These are phyloP conservation scores for Annulohypoxylon maeteangense DNA, from an alignment of 495 filamentous ascomycete species.

Conservation along the genomic window DNA sequence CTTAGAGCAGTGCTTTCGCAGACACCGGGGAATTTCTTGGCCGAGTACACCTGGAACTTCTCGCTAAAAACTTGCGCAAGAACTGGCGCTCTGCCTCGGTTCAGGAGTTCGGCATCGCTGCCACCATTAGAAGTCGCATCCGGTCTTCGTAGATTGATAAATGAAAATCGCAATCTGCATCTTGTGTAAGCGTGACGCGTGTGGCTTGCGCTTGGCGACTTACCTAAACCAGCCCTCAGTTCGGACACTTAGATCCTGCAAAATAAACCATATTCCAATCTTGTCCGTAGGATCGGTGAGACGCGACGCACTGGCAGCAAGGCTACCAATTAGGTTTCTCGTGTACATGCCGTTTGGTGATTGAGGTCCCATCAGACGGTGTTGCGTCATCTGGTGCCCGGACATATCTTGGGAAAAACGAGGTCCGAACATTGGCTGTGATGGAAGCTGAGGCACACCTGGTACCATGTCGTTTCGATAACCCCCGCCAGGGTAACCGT, in stretches of 20 bases:
- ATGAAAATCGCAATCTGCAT: slow-evolving; percentile 65
- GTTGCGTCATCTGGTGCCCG: slow-evolving; percentile 47
- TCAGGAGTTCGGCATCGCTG: slow-evolving; percentile 61
- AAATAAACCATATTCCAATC: slow-evolving; percentile 95
- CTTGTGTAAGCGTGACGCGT: slow-evolving; percentile 23
- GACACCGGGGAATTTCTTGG: slow-evolving; percentile 98
- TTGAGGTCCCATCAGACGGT: slow-evolving; percentile 53
- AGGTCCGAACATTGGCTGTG: slow-evolving; percentile 48
- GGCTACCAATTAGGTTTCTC: slow-evolving; percentile 91
- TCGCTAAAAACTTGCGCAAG: slow-evolving; percentile 90
- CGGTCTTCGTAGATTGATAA: slow-evolving; percentile 75
- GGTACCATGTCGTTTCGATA: slow-evolving; percentile 46
- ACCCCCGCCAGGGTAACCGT: slow-evolving; percentile 45
- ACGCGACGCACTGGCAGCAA: slow-evolving; percentile 89
- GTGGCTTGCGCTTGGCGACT: slow-evolving; percentile 33
- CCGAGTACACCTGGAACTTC: slow-evolving; percentile 91
- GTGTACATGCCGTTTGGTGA: slow-evolving; percentile 88
- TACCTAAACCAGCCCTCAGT: slow-evolving; percentile 94
- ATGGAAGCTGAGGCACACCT: slow-evolving; percentile 46
- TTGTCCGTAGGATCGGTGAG: slow-evolving; percentile 84
- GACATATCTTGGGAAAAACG: slow-evolving; percentile 49
- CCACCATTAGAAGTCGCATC: slow-evolving; percentile 58
- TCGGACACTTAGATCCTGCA: slow-evolving; percentile 93
- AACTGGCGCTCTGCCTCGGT: slow-evolving; percentile 82
- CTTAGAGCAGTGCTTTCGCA: slow-evolving; percentile 94